Conservation (phyloP, 2,329 filamentous ascomycete species). For the Neospermospora avenae region DNA sequence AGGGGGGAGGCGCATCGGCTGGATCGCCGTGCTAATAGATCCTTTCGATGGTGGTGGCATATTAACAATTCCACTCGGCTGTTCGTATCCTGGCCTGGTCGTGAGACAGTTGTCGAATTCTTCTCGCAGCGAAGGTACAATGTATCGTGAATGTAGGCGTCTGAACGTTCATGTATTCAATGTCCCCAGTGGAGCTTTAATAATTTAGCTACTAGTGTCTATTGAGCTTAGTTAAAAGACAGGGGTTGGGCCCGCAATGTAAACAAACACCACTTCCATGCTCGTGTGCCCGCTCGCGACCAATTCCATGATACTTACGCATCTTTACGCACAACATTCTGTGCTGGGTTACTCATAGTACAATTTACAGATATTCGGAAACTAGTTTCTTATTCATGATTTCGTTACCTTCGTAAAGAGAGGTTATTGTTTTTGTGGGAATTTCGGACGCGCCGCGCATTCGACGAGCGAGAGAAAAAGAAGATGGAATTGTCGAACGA, state of each 20-base stretch:
- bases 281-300: background rate
- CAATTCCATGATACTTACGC: background rate
- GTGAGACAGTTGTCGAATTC: no score
- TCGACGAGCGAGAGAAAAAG: background rate
- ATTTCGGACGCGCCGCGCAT: background rate
- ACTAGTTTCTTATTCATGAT: background rate
- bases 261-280: conserved; percentile 20
- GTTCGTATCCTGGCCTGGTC: background rate
- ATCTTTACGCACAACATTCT: conserved; percentile 17
- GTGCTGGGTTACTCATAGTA: background rate
- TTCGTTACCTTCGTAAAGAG: background rate
- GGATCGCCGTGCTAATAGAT: conserved; percentile 25
- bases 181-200: conserved; percentile 10
- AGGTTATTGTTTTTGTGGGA: background rate
- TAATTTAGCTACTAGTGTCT: conserved; percentile 25
- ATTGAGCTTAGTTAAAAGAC: background rate
- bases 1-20: conserved; percentile 47
- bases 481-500: background rate
- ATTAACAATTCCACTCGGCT: background rate
- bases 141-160: no score
- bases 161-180: background rate
- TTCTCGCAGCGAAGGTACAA: no score
- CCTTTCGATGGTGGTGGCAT: conserved; percentile 30
- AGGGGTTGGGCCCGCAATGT: conserved; percentile 9
- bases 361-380: background rate